Evolutionary conservation across 495 filamentous ascomycete species (phyloP).

Genomic region (Aspergillus heteromorphus): DNA sequence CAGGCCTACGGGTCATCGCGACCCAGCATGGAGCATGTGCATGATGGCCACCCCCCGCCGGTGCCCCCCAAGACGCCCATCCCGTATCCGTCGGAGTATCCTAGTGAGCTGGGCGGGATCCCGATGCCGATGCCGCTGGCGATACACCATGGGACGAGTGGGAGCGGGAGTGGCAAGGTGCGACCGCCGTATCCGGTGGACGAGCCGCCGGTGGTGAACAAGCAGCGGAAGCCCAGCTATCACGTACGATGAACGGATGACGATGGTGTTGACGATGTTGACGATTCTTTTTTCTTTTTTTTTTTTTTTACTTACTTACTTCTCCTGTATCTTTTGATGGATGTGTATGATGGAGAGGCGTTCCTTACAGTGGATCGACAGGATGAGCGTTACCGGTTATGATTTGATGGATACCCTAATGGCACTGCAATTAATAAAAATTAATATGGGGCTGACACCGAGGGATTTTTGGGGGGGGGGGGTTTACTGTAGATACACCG

Average conservation of each 20-base stretch:
- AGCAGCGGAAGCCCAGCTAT: constrained; percentile 80
- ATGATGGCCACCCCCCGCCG: constrained; percentile 61
- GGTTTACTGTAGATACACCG: no score
- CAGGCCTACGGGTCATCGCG: constrained; percentile 38
- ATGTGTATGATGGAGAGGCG: neutral
- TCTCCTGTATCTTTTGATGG: neutral
- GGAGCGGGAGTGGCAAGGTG: constrained; percentile 27
- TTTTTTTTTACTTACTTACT: no score
- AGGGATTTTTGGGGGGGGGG: no score
- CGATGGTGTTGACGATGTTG: constrained; percentile 23
- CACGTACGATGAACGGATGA: constrained; percentile 41
- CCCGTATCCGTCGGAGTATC: constrained; percentile 38
- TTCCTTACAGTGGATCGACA: neutral
- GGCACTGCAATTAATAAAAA: neutral
- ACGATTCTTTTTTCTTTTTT: neutral
- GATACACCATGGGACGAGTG: constrained; percentile 13
- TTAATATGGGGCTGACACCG: neutral
- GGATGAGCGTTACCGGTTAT: neutral
- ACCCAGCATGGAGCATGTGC: constrained; percentile 40
- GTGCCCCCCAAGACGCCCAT: constrained; percentile 83
- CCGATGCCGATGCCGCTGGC: constrained; percentile 30
- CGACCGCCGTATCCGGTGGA: constrained; percentile 75
- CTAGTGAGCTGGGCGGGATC: constrained; percentile 26
- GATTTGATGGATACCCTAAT: neutral
- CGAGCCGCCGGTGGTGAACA: constrained; percentile 75